phyloP scores from a whole-genome alignment of 2,329 filamentous ascomycete species.

The Sclerotinia nivalis region DNA sequence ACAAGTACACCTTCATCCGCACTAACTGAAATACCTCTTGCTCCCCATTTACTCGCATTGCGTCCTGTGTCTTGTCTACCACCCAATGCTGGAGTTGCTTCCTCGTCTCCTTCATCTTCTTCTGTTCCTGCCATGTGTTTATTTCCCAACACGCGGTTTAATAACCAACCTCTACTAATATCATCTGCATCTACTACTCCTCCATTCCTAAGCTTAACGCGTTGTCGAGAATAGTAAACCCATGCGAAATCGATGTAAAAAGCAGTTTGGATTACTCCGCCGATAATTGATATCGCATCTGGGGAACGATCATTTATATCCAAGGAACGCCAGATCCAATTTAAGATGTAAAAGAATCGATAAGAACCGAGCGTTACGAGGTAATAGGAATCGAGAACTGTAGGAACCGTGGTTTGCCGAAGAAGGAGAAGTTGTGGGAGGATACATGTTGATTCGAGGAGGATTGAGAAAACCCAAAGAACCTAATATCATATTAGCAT shows the following conservation, averaged over 20 bases:
- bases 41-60: slow-evolving; percentile 52
- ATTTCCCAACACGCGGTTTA: slow-evolving; percentile 74
- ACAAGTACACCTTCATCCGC: slow-evolving; percentile 62
- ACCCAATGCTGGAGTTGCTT: slow-evolving; percentile 29
- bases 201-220: slow-evolving; percentile 87
- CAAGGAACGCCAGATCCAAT: slow-evolving; percentile 76
- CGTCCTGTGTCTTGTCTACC: slow-evolving; percentile 20
- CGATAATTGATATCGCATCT: slow-evolving; percentile 76
- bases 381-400: slow-evolving; percentile 96
- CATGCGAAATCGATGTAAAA: slow-evolving; percentile 94
- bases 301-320: slow-evolving; percentile 62
- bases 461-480: slow-evolving; percentile 84
- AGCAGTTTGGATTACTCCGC: slow-evolving; percentile 84
- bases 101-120: slow-evolving; percentile 36
- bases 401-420: slow-evolving; percentile 91
- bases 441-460: slow-evolving; percentile 88
- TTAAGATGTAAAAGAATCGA: slow-evolving; percentile 84
- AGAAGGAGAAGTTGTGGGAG: slow-evolving; percentile 89
- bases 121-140: slow-evolving; percentile 53
- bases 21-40: slow-evolving; percentile 65
- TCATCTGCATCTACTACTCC: slow-evolving; percentile 90
- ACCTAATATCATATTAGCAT: slow-evolving; percentile 51
- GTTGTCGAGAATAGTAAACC: slow-evolving; percentile 92
- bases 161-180: slow-evolving; percentile 79
- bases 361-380: slow-evolving; percentile 85